Base-by-base conservation (phyloP, 495 filamentous ascomycete genomes). In the Neurospora intermedia region DNA sequence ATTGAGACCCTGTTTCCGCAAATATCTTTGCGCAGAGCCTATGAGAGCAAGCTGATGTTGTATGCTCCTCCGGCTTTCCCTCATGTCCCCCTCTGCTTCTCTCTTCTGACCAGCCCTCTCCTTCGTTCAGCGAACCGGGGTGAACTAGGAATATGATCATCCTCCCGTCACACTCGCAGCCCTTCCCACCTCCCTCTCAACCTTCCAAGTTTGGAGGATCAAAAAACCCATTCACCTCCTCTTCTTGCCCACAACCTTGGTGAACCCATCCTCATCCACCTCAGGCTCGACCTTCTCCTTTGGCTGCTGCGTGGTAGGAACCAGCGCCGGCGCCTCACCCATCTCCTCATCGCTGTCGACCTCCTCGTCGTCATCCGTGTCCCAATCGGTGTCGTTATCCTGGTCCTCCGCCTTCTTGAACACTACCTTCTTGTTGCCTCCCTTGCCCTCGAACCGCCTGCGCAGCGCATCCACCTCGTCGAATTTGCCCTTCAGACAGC, bases 231-330 rank as follows among this genome's bases (percentile, higher is more conserved):
- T 69, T 16, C 75, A 87, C 83, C 81, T 81, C 77, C 84, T 90
- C 87, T 89, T 92, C 84, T 90, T 94, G 73, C 89, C 87, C 74
- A 91, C 86, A 73, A 97, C 93, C 84, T 91, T 94, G n/a, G 90
- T 94, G 80, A 98, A 98, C 16, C 95, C 95, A 76, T 98, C 95
- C 71, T 97, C 93, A 82, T 98, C 95, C 69, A 97, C 84, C 81
- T 94, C 91, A 2, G 93, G 92, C 76, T 88, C 88, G 66, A 84
- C 79, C 81, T 87, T 93, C 82, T 90, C 89, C 78, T 85, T 90
- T 1, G 54, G 54, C 15, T 83, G 86, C 16, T 43, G 42, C 42
- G 42, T 43, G 42, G 83, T 85, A 27, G 86, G 77, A 48, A 89
- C 87, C 70, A 91, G 78, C 27, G 83, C 76, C 13, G 92, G 92